Base-by-base conservation (phyloP, 2,329 filamentous ascomycete species). In the Arthrobotrys iridis region DNA sequence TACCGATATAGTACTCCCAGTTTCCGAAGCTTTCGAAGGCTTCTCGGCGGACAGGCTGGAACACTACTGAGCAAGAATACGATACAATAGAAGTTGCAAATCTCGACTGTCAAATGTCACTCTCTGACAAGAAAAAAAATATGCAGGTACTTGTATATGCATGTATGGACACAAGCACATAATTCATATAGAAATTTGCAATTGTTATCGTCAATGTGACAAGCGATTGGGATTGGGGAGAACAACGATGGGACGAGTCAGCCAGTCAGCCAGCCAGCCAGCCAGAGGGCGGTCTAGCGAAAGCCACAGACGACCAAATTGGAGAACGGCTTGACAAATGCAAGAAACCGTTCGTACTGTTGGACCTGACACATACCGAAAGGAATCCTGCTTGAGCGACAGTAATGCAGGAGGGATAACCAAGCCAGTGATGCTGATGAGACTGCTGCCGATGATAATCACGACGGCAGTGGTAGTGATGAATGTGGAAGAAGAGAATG, bases 1-100 rank as follows among this genome's bases (percentile, higher is more conserved):
- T 40, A 37, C 50, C 50, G 63, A 59, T 67, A 59, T 58, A 58
- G 57, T 65, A 11, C 55, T 46, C 30, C n/a, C 37, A 15, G 37
- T 66, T 45, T 46, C 46, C 35, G 24, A 66, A 55, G 10, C 58
- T 35, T 40, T n/a, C 24, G 20, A 35, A 58, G 33, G 8, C 52
- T 28, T 40, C 35, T 7, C 15, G 35, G 30, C 22, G 26, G 4
- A 46, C 18, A n/a, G 18, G 18, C 28, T 55, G 45, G 4, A n/a
- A 28, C 24, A 22, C 3, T 7, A 13, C 10, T 50, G 45, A 22
- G 24, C 45, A 13, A 30, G n/a, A 50, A 50, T 30, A 26, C 22
- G 24, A 50, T 11, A 15, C 45, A 30, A 7, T 11, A 5, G 15
- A 26, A 26, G 43, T 26, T 4, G 20, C 20, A 26, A n/a, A 46